phyloP scores from a whole-genome alignment of 2,329 filamentous ascomycete genomes.

The Penicillium sp. region DNA sequence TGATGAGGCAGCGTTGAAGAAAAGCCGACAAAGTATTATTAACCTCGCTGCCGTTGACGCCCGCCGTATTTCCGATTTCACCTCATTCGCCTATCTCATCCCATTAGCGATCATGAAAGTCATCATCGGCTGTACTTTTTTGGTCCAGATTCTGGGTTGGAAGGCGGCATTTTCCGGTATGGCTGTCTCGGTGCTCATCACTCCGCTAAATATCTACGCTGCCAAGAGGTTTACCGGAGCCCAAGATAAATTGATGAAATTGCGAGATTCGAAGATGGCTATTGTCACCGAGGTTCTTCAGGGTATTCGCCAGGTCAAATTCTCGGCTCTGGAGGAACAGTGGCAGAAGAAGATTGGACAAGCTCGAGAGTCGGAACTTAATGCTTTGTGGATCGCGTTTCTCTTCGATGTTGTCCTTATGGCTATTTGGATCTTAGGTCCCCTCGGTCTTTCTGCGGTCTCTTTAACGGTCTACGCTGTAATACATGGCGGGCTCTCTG shows the following conservation, averaged over 20 bases:
- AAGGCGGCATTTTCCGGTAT: slow-evolving; percentile 69
- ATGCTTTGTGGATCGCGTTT: slow-evolving; percentile 69
- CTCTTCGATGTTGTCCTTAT: slow-evolving; percentile 65
- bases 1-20: slow-evolving; percentile 53
- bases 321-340: slow-evolving; percentile 73
- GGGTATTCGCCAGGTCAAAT: slow-evolving; percentile 84
- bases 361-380: slow-evolving; percentile 69
- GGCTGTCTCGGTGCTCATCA: slow-evolving; percentile 64
- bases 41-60: slow-evolving; percentile 80
- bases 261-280: slow-evolving; percentile 74
- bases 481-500: slow-evolving; percentile 65
- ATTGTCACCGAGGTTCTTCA: slow-evolving; percentile 77
- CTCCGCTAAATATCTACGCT: slow-evolving; percentile 70
- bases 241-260: slow-evolving; percentile 74
- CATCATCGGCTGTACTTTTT: slow-evolving; percentile 66
- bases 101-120: slow-evolving; percentile 66
- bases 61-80: slow-evolving; percentile 70
- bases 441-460: slow-evolving; percentile 72
- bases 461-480: slow-evolving; percentile 71
- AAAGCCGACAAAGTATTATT: slow-evolving; percentile 70
- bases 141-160: slow-evolving; percentile 74
- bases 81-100: slow-evolving; percentile 68
- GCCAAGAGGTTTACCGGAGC: slow-evolving; percentile 67
- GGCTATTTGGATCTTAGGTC: slow-evolving; percentile 73
- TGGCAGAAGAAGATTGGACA: slow-evolving; percentile 73